phyloP scores from a whole-genome alignment of 495 filamentous ascomycete genomes.

The Pyrenopolyporus hunteri region DNA sequence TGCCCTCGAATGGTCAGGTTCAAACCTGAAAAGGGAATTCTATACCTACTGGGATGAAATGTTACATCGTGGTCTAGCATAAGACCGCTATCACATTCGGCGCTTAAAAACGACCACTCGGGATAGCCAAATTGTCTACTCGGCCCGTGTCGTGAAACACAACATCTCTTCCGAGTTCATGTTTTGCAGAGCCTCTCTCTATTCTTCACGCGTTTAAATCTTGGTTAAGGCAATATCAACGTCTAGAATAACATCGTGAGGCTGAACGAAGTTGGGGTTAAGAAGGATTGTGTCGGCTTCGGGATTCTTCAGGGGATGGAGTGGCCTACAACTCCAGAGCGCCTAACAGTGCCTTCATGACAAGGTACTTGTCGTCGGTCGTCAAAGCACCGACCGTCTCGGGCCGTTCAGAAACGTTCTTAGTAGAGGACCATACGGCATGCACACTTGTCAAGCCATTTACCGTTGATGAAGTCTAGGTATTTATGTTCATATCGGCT shows the following conservation, averaged over 20 bases:
- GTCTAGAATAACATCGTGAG: constrained; percentile 53
- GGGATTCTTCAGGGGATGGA: no score
- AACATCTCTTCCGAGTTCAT: constrained; percentile 43
- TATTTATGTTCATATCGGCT: constrained; percentile 45
- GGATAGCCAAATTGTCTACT: constrained; percentile 17
- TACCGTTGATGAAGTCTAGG: constrained; percentile 43
- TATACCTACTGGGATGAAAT: not conserved
- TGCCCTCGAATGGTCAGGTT: not conserved
- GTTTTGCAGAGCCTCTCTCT: constrained; percentile 53
- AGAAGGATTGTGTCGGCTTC: no score
- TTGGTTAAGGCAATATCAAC: constrained; percentile 49
- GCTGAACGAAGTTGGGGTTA: constrained; percentile 49
- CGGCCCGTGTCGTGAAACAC: constrained; percentile 15
- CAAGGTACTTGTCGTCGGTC: no score
- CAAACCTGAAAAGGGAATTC: not conserved
- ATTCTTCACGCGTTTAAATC: constrained; percentile 50
- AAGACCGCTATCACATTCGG: not conserved
- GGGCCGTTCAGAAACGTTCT: no score
- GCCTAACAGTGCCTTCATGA: no score
- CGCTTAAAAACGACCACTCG: constrained; percentile 25
- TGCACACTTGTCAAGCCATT: constrained; percentile 43
- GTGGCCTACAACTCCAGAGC: no score
- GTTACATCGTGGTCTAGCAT: not conserved
- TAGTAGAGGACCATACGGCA: constrained; percentile 48
- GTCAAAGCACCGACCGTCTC: no score